A percentile compares a stretch with the other conserved stretches of the same genome.
phyloP scores from a whole-genome alignment of 2,329 filamentous ascomycete genomes.

The Sporothrix protearum region DNA sequence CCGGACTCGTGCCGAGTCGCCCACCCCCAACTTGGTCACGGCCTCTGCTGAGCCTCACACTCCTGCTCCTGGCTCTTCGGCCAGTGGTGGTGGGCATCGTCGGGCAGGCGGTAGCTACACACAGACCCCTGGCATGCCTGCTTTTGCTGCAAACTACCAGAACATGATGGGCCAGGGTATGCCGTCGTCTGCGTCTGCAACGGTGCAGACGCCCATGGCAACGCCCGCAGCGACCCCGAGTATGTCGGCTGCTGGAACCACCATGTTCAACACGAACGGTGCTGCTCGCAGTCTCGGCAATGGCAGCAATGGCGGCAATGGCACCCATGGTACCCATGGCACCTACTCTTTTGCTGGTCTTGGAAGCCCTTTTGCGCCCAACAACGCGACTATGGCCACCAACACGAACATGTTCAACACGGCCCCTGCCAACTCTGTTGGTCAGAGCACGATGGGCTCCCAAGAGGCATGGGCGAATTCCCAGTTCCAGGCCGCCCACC shows the following conservation, averaged over 20 bases:
- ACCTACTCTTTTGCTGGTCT: constrained; percentile 1
- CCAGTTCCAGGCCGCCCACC: not conserved
- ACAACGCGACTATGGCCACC: not conserved
- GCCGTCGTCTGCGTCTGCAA: not conserved
- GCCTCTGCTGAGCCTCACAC: not conserved
- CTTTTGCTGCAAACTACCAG: constrained; percentile 6
- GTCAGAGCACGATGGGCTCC: not conserved
- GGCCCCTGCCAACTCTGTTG: not conserved
- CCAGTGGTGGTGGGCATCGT: not conserved
- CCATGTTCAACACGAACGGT: not conserved
- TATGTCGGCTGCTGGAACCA: not conserved
- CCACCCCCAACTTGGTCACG: constrained; percentile 7
- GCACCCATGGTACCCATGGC: not conserved
- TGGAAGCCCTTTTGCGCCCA: constrained; percentile 7
- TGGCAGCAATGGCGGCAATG: not conserved
- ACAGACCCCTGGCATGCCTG: constrained; percentile 1
- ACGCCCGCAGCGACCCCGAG: not conserved
- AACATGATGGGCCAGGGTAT: not conserved
- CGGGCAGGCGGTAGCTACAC: not conserved
- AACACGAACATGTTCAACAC: not conserved
- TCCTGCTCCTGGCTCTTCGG: not conserved
- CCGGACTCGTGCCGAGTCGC: constrained; percentile 11
- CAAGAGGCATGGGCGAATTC: not conserved
- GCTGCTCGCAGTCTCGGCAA: not conserved
- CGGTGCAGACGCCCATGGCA: not conserved